Evolutionary conservation across 257 asterid species (phyloP).

Genomic region (Anisodus tanguticus): DNA sequence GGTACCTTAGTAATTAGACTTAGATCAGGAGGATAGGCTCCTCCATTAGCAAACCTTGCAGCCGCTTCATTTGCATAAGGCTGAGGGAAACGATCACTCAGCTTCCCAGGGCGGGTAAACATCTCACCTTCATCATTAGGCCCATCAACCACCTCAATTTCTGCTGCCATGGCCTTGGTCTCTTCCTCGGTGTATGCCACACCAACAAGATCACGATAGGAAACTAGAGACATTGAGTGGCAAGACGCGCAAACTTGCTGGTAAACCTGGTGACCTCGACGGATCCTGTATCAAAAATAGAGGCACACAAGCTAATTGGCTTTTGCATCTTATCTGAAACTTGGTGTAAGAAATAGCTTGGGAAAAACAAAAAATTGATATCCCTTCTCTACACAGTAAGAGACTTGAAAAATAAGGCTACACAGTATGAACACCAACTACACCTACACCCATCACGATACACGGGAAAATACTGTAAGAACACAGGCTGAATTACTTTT

Average conservation of each 20-base stretch:
- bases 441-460: conserved; percentile 3
- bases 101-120: conserved; percentile 79
- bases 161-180: conserved; percentile 86
- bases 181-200: conserved; percentile 89
- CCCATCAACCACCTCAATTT: conserved; percentile 81
- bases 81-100: conserved; percentile 77
- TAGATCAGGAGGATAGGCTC: conserved; percentile 85
- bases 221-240: conserved; percentile 80
- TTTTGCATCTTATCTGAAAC: background rate
- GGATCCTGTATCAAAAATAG: conserved; percentile 52
- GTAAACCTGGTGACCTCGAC: conserved; percentile 78
- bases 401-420: background rate
- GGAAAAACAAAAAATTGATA: background rate
- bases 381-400: conserved; percentile 1
- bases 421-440: background rate
- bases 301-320: conserved; percentile 18
- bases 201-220: conserved; percentile 81
- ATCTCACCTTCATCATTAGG: conserved; percentile 88
- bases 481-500: background rate
- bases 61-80: conserved; percentile 82
- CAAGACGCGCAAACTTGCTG: conserved; percentile 84
- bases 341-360: background rate
- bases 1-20: conserved; percentile 79
- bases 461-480: background rate
- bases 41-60: conserved; percentile 87